Percentiles rank a stretch among this genome's conserved stretches.
phyloP scores from a whole-genome alignment of 805 yeast species.

The Vanderwaltozyma polyspora region DNA sequence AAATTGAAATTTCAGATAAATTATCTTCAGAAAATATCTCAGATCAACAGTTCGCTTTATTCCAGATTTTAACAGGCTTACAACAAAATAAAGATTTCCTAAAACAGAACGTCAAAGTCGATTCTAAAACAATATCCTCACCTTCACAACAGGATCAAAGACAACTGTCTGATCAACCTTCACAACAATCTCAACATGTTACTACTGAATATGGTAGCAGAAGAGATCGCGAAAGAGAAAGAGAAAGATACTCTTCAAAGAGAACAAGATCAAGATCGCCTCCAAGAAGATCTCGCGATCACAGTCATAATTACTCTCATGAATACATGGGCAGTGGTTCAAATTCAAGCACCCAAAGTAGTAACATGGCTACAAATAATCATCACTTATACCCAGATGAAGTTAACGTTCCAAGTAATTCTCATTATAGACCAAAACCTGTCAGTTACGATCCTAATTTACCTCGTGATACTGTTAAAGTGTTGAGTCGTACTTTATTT shows the following conservation, averaged over 20 bases:
- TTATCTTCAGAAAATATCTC: conserved; percentile 19
- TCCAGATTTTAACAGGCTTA: conserved; percentile 28
- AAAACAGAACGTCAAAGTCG: conserved; percentile 5
- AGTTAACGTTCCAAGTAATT: conserved; percentile 55
- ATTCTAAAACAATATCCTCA: conserved; percentile 7
- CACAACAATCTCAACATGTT: conserved; percentile 10
- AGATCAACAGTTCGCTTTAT: conserved; percentile 33
- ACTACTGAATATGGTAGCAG: conserved; percentile 25
- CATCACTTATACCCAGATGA: conserved; percentile 37
- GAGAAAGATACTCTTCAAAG: conserved; percentile 25
- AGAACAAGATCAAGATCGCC: conserved; percentile 47
- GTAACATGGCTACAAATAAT: conserved; percentile 16
- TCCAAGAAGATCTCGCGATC: conserved; percentile 11
- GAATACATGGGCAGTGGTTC: neutral
- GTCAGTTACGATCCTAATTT: conserved; percentile 59
- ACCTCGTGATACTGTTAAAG: conserved; percentile 73
- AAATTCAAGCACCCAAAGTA: conserved; percentile 4
- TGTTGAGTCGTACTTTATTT: conserved; percentile 79
- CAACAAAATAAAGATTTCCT: conserved; percentile 8
- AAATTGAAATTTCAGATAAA: conserved; percentile 13
- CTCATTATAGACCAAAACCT: conserved; percentile 66
- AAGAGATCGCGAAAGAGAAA: conserved; percentile 24
- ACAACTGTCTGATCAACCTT: conserved; percentile 2
- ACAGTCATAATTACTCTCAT: neutral
- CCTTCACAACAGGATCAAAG: conserved; percentile 2